Conservation (phyloP, 441 rosid genomes). For the Manihot esculenta region DNA sequence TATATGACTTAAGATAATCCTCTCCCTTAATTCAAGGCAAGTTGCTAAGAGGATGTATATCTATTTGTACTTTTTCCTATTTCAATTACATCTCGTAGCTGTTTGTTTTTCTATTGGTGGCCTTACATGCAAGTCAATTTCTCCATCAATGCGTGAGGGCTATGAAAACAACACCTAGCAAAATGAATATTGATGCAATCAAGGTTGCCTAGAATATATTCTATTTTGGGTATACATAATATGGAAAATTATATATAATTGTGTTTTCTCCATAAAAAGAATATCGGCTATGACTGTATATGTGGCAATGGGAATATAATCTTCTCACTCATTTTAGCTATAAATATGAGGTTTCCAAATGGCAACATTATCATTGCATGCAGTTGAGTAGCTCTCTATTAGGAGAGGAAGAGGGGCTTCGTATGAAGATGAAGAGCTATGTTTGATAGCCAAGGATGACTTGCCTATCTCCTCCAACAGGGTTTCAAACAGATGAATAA, state of each 20-base stretch:
- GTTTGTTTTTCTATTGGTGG: not conserved
- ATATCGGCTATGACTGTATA: no score
- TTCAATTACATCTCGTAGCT: not conserved
- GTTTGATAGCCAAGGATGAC: slow-evolving; percentile 60
- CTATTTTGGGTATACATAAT: not conserved
- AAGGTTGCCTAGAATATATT: slow-evolving; percentile 21
- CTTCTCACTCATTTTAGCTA: slow-evolving; percentile 17
- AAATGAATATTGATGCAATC: not conserved
- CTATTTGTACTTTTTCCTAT: no score
- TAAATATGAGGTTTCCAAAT: slow-evolving; percentile 22
- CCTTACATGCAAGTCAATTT: not conserved
- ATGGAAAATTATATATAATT: not conserved
- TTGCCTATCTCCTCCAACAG: slow-evolving; percentile 36
- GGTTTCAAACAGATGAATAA: not conserved
- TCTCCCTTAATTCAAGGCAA: no score
- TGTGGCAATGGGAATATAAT: not conserved
- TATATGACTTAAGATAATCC: no score
- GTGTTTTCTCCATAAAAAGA: no score
- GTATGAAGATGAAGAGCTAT: slow-evolving; percentile 42
- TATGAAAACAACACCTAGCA: slow-evolving; percentile 2
- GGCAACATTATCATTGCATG: not conserved
- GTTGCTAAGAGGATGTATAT: no score
- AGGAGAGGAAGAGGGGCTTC: slow-evolving; percentile 42
- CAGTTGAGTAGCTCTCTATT: not conserved
- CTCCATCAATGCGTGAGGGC: not conserved